These are phyloP conservation scores for Scutellaria minor DNA, from an alignment of 257 asterid genomes.

Conservation along the genomic window DNA sequence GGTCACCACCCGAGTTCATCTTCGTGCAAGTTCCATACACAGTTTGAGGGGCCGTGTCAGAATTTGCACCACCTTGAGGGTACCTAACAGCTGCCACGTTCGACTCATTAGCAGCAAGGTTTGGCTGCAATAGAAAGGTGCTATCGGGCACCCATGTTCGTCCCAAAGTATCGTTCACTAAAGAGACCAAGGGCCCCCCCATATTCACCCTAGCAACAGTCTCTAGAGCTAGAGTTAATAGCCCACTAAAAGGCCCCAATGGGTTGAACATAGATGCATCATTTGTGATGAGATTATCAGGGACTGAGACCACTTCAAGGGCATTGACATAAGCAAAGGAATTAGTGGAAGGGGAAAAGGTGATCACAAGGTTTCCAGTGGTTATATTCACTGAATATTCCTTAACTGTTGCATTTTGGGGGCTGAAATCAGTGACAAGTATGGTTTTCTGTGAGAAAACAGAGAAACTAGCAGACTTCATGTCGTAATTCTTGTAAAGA, in stretches of 20 bases:
- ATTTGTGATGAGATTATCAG: conserved; percentile 56
- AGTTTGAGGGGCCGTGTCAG: conserved; percentile 63
- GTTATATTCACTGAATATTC: conserved; percentile 60
- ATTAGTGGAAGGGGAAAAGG: conserved; percentile 47
- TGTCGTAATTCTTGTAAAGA: conserved; percentile 42
- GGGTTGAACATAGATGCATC: conserved; percentile 57
- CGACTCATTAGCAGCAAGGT: conserved; percentile 38
- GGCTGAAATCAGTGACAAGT: conserved; percentile 51
- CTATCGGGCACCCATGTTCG: conserved; percentile 69
- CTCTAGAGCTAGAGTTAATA: conserved; percentile 58
- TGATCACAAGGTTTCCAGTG: conserved; percentile 51
- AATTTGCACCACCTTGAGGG: conserved; percentile 57
- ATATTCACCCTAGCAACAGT: conserved; percentile 74
- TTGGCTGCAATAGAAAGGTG: conserved; percentile 38
- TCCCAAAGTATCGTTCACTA: conserved; percentile 66
- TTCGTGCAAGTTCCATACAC: conserved; percentile 78
- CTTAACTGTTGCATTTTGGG: conserved; percentile 46
- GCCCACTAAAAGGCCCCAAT: conserved; percentile 49
- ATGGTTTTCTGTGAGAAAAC: conserved; percentile 49
- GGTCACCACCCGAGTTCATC: conserved; percentile 54
- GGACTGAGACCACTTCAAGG: conserved; percentile 71
- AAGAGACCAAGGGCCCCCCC: conserved; percentile 71
- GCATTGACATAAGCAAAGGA: conserved; percentile 76
- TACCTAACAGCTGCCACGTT: conserved; percentile 55
- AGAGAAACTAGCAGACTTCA: conserved; percentile 61